phyloP scores from a whole-genome alignment of 2,329 filamentous ascomycete species.

The Colletotrichum eremochloae region DNA sequence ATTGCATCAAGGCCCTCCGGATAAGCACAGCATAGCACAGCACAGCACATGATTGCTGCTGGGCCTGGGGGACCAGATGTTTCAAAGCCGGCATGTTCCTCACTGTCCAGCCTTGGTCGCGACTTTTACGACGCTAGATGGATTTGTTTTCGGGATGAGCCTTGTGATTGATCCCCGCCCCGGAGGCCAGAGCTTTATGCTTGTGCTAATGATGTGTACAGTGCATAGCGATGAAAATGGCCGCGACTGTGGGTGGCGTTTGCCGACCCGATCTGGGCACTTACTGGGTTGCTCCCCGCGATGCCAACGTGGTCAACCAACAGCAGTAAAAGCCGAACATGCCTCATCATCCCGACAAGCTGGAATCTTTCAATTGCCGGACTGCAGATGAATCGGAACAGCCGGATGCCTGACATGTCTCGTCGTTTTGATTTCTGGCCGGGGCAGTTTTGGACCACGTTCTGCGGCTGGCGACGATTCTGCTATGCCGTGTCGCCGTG shows the following conservation, averaged over 20 bases:
- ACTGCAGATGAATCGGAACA: neutral
- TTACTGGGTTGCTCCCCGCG: neutral
- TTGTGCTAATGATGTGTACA: conserved; percentile 8
- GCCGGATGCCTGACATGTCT: neutral
- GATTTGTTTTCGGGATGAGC: neutral
- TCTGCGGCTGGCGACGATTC: neutral
- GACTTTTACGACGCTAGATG: neutral
- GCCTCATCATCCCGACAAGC: neutral
- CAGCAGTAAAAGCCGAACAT: neutral
- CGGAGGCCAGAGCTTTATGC: conserved; percentile 32
- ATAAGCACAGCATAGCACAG: neutral
- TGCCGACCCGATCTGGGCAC: conserved; percentile 3
- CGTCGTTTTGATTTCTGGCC: neutral
- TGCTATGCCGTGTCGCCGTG: neutral
- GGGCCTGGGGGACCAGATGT: neutral
- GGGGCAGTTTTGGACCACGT: conserved; percentile 1
- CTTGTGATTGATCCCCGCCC: conserved; percentile 11
- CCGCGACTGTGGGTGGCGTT: conserved; percentile 10
- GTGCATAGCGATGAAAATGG: neutral
- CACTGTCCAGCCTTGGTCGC: neutral
- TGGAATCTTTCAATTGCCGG: neutral
- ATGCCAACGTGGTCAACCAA: neutral
- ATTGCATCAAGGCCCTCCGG: neutral
- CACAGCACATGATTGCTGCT: too few relatives aligned
- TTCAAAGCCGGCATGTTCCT: neutral